These are phyloP conservation scores for Xylaria sp. DNA, from an alignment of 495 filamentous ascomycete species.

Conservation along the genomic window DNA sequence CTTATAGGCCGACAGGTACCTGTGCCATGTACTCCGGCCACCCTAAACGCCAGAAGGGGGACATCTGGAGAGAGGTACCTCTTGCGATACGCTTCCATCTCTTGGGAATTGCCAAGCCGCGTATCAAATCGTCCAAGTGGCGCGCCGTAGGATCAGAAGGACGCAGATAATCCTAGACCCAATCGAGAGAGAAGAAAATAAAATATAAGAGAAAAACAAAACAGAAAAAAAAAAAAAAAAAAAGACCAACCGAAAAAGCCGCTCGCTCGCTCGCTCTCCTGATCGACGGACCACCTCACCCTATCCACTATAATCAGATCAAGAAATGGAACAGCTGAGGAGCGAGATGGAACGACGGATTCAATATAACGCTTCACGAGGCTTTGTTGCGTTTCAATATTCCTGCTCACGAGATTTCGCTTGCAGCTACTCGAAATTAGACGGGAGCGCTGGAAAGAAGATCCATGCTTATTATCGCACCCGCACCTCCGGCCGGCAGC, in stretches of 20 bases:
- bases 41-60: background rate
- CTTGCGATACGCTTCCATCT: background rate
- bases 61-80: background rate
- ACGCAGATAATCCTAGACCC: background rate
- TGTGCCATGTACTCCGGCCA: background rate
- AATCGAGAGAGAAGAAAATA: background rate
- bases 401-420: slow-evolving; percentile 11
- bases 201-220: no score
- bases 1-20: background rate
- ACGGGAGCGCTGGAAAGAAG: slow-evolving; percentile 15
- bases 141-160: background rate
- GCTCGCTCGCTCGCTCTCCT: slow-evolving; percentile 15
- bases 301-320: slow-evolving; percentile 7
- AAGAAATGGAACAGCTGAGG: slow-evolving; percentile 6
- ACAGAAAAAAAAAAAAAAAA: no score
- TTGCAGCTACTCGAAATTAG: slow-evolving; percentile 22
- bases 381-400: slow-evolving; percentile 4
- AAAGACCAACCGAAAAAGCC: background rate
- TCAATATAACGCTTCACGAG: slow-evolving; percentile 18
- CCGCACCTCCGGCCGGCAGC: slow-evolving; percentile 20
- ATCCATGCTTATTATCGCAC: slow-evolving; percentile 3
- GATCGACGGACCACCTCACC: slow-evolving; percentile 21
- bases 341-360: slow-evolving; percentile 2
- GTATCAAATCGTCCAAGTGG: slow-evolving; percentile 8
- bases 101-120: slow-evolving; percentile 10